Evolutionary conservation across 2,329 filamentous ascomycete genomes (phyloP).

Genomic region (Cryphonectria nitschkei): DNA sequence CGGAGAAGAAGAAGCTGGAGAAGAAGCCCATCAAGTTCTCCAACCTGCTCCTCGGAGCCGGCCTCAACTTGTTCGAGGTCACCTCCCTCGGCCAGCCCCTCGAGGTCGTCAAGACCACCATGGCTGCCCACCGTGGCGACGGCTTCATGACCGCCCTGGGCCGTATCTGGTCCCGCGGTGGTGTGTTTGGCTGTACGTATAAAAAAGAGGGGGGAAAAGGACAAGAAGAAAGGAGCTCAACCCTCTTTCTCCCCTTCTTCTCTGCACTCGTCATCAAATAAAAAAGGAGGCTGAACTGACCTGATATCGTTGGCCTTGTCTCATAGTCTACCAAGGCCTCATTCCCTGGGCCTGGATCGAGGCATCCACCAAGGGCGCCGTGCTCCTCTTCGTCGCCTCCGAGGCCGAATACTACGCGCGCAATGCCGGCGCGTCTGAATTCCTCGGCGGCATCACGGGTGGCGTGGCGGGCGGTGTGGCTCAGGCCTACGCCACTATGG

Average conservation of each 20-base stretch:
- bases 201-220: not conserved
- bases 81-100: constrained; percentile 74
- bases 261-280: not conserved
- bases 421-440: constrained; percentile 79
- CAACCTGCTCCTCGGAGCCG: constrained; percentile 92
- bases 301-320: not conserved
- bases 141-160: constrained; percentile 79
- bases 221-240: too few species aligned
- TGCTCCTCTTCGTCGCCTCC: constrained; percentile 97
- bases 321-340: constrained; percentile 93
- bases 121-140: constrained; percentile 95
- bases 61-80: constrained; percentile 94
- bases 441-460: constrained; percentile 84
- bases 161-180: constrained; percentile 93
- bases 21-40: constrained; percentile 99
- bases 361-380: constrained; percentile 98
- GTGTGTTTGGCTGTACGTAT: constrained; percentile 86
- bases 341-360: constrained; percentile 99
- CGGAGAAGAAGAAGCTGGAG: constrained; percentile 67
- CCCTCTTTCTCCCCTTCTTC: not conserved
- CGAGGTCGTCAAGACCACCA: constrained; percentile 99
- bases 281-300: too few species aligned
- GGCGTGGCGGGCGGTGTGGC: constrained; percentile 94
- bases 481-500: constrained; percentile 99
- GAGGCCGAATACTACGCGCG: constrained; percentile 97